Evolutionary conservation across 352 stramenopile species (phyloP).

Genomic region (Ophiocytium majus): DNA sequence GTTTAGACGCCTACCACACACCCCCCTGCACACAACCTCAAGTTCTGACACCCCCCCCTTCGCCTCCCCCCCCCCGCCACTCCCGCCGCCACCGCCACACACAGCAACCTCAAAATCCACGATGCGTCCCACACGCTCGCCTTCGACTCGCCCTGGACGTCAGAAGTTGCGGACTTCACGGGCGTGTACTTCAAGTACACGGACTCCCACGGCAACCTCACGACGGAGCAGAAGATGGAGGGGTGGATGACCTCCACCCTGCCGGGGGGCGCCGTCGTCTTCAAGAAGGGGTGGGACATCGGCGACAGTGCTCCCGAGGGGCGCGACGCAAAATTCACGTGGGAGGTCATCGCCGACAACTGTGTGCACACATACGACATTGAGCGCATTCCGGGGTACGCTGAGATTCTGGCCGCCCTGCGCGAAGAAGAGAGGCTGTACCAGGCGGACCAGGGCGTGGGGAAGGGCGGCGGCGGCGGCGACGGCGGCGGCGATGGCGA

Average conservation of each 20-base stretch:
- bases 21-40: too few species aligned
- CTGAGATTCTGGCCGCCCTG: constrained; percentile 36
- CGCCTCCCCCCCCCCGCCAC: too few species aligned
- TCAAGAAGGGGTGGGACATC: constrained; percentile 49
- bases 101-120: too few species aligned
- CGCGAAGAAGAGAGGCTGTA: too few species aligned
- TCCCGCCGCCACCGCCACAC: too few species aligned
- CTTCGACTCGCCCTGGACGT: constrained; percentile 36
- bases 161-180: constrained; percentile 37
- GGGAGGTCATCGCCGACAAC: constrained; percentile 48
- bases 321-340: constrained; percentile 44
- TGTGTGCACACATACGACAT: constrained; percentile 44
- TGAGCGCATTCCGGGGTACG: constrained; percentile 37
- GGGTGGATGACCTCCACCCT: constrained; percentile 44
- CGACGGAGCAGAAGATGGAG: constrained; percentile 41
- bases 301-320: constrained; percentile 23
- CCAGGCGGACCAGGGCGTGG: too few species aligned
- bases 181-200: constrained; percentile 51
- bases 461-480: too few species aligned
- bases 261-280: constrained; percentile 30
- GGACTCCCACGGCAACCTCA: constrained; percentile 33
- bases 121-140: too few species aligned
- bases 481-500: too few species aligned
- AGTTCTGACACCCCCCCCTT: too few species aligned
- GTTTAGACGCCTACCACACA: too few species aligned